Percentiles rank a stretch among this genome's conserved stretches.
Conservation (phyloP, 306 rosid species). For the Sophora flavescens region DNA sequence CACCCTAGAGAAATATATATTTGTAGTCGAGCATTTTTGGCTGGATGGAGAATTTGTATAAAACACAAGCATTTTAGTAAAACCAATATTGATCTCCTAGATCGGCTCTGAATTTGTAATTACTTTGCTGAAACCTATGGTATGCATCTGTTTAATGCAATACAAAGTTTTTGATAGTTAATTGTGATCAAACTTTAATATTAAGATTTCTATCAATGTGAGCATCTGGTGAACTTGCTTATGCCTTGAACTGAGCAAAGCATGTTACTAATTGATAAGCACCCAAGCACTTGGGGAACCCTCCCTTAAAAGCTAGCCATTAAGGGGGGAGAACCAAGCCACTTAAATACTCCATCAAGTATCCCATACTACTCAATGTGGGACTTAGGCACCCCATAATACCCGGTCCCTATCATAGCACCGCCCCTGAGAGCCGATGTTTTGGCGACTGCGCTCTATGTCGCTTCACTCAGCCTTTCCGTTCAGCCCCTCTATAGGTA, state of each 20-base stretch:
- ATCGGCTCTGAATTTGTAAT: slow-evolving; percentile 2
- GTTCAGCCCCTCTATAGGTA: no score
- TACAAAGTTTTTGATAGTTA: background rate
- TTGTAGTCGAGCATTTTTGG: slow-evolving; percentile 13
- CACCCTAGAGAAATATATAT: slow-evolving; percentile 5
- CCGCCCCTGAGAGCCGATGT: no score
- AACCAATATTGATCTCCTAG: slow-evolving; percentile 1
- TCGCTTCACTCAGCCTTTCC: no score
- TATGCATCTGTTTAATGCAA: slow-evolving; percentile 15
- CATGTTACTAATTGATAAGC: background rate
- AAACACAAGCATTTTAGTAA: background rate
- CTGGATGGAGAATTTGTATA: slow-evolving; percentile 12
- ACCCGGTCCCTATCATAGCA: no score
- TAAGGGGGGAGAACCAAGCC: no score
- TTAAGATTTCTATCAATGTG: slow-evolving; percentile 23
- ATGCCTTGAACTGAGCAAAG: background rate
- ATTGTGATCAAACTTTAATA: slow-evolving; percentile 6
- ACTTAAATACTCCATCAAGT: no score
- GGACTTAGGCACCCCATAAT: no score
- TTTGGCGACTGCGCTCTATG: no score
- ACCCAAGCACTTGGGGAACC: no score
- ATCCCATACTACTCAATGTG: no score
- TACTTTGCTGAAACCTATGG: slow-evolving; percentile 12
- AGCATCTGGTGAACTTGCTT: slow-evolving; percentile 23
- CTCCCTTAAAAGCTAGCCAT: no score